These are phyloP conservation scores for Pestalotiopsis sp. DNA, from an alignment of 2,329 filamentous ascomycete species.

Conservation along the genomic window DNA sequence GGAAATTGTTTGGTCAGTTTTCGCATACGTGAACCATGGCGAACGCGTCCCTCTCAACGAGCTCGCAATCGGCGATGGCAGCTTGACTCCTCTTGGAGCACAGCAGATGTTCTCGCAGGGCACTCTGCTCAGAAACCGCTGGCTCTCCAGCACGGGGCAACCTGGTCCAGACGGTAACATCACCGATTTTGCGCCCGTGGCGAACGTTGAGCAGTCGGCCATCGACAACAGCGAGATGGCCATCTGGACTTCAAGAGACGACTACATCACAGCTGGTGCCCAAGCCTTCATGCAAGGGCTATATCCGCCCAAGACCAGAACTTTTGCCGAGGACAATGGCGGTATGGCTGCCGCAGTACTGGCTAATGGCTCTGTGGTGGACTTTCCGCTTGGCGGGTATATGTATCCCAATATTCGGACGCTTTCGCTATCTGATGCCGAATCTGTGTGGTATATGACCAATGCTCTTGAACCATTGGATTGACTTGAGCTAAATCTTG, in stretches of 20 bases:
- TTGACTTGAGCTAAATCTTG: neutral
- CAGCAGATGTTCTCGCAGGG: slow-evolving; percentile 53
- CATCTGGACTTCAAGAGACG: slow-evolving; percentile 40
- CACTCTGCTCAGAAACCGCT: slow-evolving; percentile 47
- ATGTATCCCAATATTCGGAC: slow-evolving; percentile 73
- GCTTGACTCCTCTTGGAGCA: slow-evolving; percentile 53
- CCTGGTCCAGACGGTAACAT: slow-evolving; percentile 22
- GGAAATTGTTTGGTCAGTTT: slow-evolving; percentile 49
- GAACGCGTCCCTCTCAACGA: slow-evolving; percentile 48
- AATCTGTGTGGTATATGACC: slow-evolving; percentile 43
- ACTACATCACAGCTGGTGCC: slow-evolving; percentile 64
- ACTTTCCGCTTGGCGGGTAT: slow-evolving; percentile 73
- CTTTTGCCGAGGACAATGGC: slow-evolving; percentile 34
- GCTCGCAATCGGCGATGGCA: slow-evolving; percentile 17
- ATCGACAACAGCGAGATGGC: slow-evolving; percentile 50
- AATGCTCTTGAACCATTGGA: neutral
- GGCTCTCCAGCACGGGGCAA: slow-evolving; percentile 35
- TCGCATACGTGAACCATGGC: slow-evolving; percentile 51
- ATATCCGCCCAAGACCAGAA: slow-evolving; percentile 67
- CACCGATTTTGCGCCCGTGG: slow-evolving; percentile 38
- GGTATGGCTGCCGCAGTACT: slow-evolving; percentile 48
- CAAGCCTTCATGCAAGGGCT: slow-evolving; percentile 80
- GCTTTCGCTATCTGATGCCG: slow-evolving; percentile 43
- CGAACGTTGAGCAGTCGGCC: slow-evolving; percentile 39
- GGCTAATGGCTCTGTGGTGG: slow-evolving; percentile 58